Evolutionary conservation across 768 basidiomycete species (phyloP), one percentile per base, ranked within the genome.

Genomic region (Mrakia gelida): DNA sequence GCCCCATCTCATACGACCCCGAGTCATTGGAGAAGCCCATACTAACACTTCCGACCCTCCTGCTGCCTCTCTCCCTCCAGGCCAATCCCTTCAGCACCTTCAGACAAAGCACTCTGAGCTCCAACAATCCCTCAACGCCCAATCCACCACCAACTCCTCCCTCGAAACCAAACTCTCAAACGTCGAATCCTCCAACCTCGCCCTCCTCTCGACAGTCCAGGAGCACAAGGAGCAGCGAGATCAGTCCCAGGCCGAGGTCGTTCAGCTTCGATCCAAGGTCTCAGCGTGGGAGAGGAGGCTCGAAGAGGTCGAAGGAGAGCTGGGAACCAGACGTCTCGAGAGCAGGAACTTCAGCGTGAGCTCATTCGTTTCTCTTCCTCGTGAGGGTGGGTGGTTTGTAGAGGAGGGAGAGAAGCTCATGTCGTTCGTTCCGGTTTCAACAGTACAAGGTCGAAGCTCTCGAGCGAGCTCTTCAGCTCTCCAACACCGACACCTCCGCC

Each of bases 391-490:
- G 81, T 54, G 59, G 28, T 43, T 65, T 21, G 2, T 21, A 38
- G 26, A 56, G 38, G 13, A 59, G 1, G 32, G 52, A 8, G 34
- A 30, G 49, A 63, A 49, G 41, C 10, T 78, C 23, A 80, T 71
- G 59, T 78, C 80, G 6, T 43, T 49, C 72, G 18, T 65, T 16
- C 32, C 49, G 71, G 3, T n/a, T 5, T 21, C 59, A 4, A 15
- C 83, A 95, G 92, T 96, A 95, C 87, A 94, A 92, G 85, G 84
- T 95, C 78, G 91, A 95, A 77, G 90, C 93, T 1, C 87, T 93
- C 21, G 87, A 90, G 7, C 93, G 95, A 84, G 93, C 95, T 84
- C 86, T 95, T 10, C 84, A 91, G 79, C 89, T 94, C 6, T 87
- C 92, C 6, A 90, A 91, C 84, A 87, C 89, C 0, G 94, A 97